Evolutionary conservation across 1,284 basidiomycete genomes (phyloP), one percentile per base, ranked within the genome.

Genomic region (Phellopilus nigrolimitatus): DNA sequence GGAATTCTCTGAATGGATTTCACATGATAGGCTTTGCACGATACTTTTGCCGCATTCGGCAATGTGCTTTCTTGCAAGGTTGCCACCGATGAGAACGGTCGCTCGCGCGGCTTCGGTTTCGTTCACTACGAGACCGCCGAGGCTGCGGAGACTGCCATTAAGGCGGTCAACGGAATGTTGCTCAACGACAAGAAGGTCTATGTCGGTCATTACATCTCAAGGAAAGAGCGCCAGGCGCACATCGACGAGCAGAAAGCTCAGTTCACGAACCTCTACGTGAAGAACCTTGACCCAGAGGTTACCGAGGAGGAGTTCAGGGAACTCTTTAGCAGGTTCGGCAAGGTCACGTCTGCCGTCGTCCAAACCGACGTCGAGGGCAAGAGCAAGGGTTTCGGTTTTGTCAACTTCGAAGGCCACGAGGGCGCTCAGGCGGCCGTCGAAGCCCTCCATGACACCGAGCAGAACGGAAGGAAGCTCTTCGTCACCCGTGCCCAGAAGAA

Each of bases 31-130:
- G 97, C 97, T 60, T 90, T 99, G 56, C 97, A 99, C 69, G 97
- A 99, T 71, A 99, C 97, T 44, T 99, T 99, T 68, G 94, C 93
- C 57, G 95, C 97, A 45, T 99, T 99, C 67, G 97, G 97, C 57
- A 95, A 97, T 66, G 97, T 99, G 59, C 76, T 99, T 58, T 99
- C 97, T 34, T 99, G 97, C 87, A 99, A 99, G 76, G 95, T 99
- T 61, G 97, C 95, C 56, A 90, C 85, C 49, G 95, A 97, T 67
- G 91, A 95, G 68, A 83, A 85, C 59, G 94, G 92, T 56, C 86
- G 86, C 63, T 95, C 93, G 61, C 91, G 91, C 68, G 94, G 95
- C 57, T 99, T 98, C 67, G 97, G 95, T 49, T 99, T 95, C 70
- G 95, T 99, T 55, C 97, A 99, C 73, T 99, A 99, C 72, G 95